These are phyloP conservation scores for Populus ilicifolia DNA, from an alignment of 345 rosid species.

Conservation along the genomic window DNA sequence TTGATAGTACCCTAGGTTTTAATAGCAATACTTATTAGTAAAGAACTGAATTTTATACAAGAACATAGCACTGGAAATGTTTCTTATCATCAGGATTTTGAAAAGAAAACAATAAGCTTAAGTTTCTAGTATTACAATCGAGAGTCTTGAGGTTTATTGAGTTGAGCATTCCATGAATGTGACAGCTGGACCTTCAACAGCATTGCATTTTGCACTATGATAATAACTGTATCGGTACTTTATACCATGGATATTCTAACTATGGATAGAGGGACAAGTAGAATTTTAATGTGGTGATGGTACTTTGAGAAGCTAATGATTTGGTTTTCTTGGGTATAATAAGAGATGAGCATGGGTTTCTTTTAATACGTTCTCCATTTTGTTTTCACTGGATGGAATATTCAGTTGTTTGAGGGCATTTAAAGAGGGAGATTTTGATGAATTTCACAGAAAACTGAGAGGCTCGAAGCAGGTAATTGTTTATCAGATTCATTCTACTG, in stretches of 20 bases:
- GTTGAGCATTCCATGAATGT: background rate
- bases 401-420: conserved; percentile 80
- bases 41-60: no score
- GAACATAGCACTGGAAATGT: no score
- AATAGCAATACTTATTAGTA: no score
- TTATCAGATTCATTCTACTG: conserved; percentile 10
- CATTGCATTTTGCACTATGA: background rate
- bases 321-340: background rate
- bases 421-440: conserved; percentile 74
- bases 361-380: conserved; percentile 1
- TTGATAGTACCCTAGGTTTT: no score
- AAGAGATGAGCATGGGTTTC: background rate
- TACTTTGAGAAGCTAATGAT: background rate
- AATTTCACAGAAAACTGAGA: conserved; percentile 55
- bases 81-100: no score
- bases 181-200: no score
- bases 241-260: background rate
- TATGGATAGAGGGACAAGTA: background rate
- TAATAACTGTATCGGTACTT: no score
- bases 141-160: background rate
- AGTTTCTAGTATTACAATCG: no score
- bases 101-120: no score
- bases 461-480: conserved; percentile 68
- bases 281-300: background rate
- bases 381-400: conserved; percentile 23